phyloP scores from a whole-genome alignment of 139 green algal genomes.

The Tetradesmus obliquus region DNA sequence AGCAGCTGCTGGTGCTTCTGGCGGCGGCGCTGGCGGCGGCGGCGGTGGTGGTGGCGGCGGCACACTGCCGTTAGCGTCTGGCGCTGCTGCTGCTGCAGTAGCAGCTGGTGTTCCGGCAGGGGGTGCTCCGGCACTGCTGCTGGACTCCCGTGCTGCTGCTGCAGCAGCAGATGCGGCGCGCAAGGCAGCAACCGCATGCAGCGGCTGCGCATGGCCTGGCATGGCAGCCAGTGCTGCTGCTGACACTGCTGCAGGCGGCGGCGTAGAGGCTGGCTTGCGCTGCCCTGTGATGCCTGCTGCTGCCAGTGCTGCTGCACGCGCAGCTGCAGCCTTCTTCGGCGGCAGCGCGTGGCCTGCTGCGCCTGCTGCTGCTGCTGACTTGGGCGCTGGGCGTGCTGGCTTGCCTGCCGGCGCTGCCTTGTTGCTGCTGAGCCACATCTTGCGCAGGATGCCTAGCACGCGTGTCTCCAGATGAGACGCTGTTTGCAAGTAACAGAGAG shows the following conservation, averaged over 20 bases:
- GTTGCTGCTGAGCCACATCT: conserved; percentile 64
- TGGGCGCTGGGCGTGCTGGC: background rate
- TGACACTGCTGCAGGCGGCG: background rate
- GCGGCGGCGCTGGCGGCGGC: background rate
- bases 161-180: background rate
- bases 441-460: conserved; percentile 82
- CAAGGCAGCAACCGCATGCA: background rate
- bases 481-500: conserved; percentile 39
- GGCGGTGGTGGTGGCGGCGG: background rate
- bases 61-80: background rate
- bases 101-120: background rate
- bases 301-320: conserved; percentile 25
- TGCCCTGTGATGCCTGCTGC: conserved; percentile 1
- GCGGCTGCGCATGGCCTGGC: background rate
- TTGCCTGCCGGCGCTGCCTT: conserved; percentile 7
- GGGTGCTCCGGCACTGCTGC: background rate
- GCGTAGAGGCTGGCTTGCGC: background rate
- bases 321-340: conserved; percentile 24
- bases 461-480: conserved; percentile 90
- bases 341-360: background rate
- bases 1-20: background rate
- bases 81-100: background rate
- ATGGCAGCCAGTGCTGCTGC: background rate
- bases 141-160: background rate
- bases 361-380: background rate